Evolutionary conservation across 2,329 filamentous ascomycete genomes (phyloP).

Genomic region (Botrytis pseudocinerea): DNA sequence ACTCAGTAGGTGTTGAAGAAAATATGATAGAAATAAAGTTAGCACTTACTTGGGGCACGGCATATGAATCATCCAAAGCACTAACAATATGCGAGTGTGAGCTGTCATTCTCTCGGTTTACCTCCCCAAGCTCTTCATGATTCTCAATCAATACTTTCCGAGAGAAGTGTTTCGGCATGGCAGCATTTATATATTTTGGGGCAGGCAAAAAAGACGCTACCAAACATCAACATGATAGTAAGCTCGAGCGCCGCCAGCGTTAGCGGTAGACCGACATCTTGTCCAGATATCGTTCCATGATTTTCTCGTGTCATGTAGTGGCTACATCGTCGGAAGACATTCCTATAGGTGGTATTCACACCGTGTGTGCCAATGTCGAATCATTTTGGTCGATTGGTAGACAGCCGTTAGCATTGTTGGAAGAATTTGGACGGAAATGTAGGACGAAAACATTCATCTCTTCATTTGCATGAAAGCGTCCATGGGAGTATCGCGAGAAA

Average conservation of each 20-base stretch:
- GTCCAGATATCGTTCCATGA: background rate
- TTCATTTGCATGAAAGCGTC: background rate
- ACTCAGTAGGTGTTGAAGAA: background rate
- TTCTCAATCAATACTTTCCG: background rate
- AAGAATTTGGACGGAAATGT: background rate
- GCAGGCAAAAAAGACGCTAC: background rate
- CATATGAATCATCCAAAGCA: background rate
- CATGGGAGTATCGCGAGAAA: background rate
- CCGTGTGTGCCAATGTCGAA: background rate
- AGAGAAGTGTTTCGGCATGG: background rate
- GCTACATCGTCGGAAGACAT: background rate
- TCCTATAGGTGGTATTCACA: background rate
- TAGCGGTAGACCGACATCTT: background rate
- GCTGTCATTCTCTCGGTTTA: conserved; percentile 7
- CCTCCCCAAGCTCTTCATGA: background rate
- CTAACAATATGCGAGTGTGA: conserved; percentile 10
- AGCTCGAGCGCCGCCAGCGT: background rate
- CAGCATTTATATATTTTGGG: background rate
- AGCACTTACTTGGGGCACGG: background rate
- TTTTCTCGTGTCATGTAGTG: background rate
- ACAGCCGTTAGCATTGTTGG: background rate
- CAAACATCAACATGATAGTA: background rate
- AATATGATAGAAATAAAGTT: conserved; percentile 6
- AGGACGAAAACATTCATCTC: conserved; percentile 1
- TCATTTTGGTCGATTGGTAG: background rate